Evolutionary conservation across 179 eudicot genomes (phyloP).

Genomic region (Pouteria campechiana): DNA sequence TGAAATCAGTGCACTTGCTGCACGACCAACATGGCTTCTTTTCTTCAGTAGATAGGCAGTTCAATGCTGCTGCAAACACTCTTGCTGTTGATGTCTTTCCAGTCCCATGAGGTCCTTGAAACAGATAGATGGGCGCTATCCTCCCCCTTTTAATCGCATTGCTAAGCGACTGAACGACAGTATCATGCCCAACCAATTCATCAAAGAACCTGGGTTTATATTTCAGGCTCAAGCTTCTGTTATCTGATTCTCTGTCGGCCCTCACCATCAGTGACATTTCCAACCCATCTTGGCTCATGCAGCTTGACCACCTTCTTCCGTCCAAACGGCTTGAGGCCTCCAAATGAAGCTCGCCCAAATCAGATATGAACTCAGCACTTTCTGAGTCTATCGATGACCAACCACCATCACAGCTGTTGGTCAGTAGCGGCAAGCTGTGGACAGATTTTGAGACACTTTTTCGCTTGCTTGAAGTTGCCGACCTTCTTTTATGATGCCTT

Average conservation of each 20-base stretch:
- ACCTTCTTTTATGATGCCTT: constrained; percentile 23
- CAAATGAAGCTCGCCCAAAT: constrained; percentile 81
- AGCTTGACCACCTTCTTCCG: constrained; percentile 95
- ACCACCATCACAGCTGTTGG: constrained; percentile 41
- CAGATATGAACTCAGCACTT: constrained; percentile 74
- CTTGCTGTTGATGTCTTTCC: constrained; percentile 85
- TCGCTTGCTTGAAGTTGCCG: constrained; percentile 45
- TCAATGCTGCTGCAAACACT: constrained; percentile 89
- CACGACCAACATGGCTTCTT: constrained; percentile 73
- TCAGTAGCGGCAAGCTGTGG: constrained; percentile 73
- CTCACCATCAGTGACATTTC: too few relatives aligned
- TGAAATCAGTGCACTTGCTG: constrained; percentile 63
- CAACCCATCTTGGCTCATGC: constrained; percentile 69
- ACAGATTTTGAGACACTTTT: constrained; percentile 34
- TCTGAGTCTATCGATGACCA: constrained; percentile 62
- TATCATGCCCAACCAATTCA: constrained; percentile 70
- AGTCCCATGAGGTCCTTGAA: constrained; percentile 93
- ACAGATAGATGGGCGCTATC: constrained; percentile 60
- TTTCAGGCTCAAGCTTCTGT: constrained; percentile 62
- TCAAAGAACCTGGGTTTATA: constrained; percentile 66
- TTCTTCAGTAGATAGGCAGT: constrained; percentile 54
- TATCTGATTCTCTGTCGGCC: too few relatives aligned
- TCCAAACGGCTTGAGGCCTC: constrained; percentile 90
- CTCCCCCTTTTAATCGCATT: constrained; percentile 52
- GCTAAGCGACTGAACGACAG: constrained; percentile 54